phyloP scores from a whole-genome alignment of 208 protist genomes.

The Trypanosoma conorhini region DNA sequence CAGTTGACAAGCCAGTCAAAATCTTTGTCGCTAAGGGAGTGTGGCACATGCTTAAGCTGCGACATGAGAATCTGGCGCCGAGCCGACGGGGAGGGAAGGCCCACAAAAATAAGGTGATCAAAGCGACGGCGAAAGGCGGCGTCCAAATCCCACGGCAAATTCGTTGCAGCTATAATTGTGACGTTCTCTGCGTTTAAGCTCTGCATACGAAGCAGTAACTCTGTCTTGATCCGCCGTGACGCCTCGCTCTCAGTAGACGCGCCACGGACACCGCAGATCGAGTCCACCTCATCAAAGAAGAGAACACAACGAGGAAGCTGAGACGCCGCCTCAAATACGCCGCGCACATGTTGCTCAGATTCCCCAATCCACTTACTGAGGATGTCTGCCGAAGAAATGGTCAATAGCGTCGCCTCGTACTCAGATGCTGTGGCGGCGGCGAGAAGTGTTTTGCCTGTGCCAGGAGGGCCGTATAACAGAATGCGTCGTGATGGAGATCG shows the following conservation, averaged over 20 bases:
- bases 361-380: slow-evolving; percentile 98
- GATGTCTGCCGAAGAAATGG: slow-evolving; percentile 94
- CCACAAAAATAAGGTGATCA: slow-evolving; percentile 87
- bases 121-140: slow-evolving; percentile 85
- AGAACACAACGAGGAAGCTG: slow-evolving; percentile 65
- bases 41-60: slow-evolving; percentile 37
- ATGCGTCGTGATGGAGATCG: slow-evolving; percentile 90
- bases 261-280: slow-evolving; percentile 80
- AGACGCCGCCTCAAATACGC: slow-evolving; percentile 89
- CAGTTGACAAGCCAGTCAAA: slow-evolving; percentile 41
- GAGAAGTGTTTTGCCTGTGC: slow-evolving; percentile 92
- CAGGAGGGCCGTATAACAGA: slow-evolving; percentile 88
- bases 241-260: slow-evolving; percentile 77
- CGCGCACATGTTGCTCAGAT: slow-evolving; percentile 94
- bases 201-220: slow-evolving; percentile 98
- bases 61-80: slow-evolving; percentile 38
- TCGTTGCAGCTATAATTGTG: slow-evolving; percentile 89
- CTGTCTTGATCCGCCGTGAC: slow-evolving; percentile 98
- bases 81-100: slow-evolving; percentile 47
- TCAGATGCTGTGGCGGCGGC: slow-evolving; percentile 93
- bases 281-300: slow-evolving; percentile 96
- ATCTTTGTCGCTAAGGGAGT: slow-evolving; percentile 40
- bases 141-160: slow-evolving; percentile 93
- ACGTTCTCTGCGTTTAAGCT: slow-evolving; percentile 41
- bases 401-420: slow-evolving; percentile 89